Evolutionary conservation across 2,329 filamentous ascomycete species (phyloP).

Genomic region (Colletotrichum limetticola): DNA sequence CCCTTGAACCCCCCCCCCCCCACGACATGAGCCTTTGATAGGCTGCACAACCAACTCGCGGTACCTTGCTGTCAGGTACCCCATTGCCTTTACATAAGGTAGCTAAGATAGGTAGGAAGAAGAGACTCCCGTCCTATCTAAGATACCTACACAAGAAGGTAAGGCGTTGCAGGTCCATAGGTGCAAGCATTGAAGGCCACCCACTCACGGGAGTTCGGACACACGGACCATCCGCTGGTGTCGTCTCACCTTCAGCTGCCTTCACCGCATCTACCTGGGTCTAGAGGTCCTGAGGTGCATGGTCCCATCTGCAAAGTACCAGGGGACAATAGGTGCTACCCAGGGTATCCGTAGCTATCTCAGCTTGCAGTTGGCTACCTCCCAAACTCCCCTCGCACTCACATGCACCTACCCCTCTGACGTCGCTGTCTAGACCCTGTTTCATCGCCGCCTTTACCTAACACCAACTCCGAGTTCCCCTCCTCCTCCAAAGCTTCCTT

Average conservation of each 20-base stretch:
- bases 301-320: not conserved
- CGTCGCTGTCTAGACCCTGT: slow-evolving; percentile 28
- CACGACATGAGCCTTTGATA: not conserved
- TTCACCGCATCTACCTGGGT: slow-evolving; percentile 17
- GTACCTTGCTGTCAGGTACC: too few relatives aligned
- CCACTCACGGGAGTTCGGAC: slow-evolving; percentile 25
- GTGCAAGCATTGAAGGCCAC: not conserved
- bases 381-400: slow-evolving; percentile 8
- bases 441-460: slow-evolving; percentile 17
- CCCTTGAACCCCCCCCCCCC: not conserved
- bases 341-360: not conserved
- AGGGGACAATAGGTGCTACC: too few relatives aligned
- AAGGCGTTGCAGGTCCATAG: not conserved
- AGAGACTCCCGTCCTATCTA: not conserved
- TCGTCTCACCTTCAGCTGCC: slow-evolving; percentile 20
- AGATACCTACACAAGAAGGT: too few relatives aligned
- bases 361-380: slow-evolving; percentile 5
- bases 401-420: slow-evolving; percentile 30
- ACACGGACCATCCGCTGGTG: slow-evolving; percentile 25
- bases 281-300: not conserved
- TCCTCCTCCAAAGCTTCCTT: slow-evolving; percentile 28
- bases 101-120: not conserved
- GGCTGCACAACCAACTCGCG: not conserved
- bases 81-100: too few relatives aligned
- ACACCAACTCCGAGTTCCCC: slow-evolving; percentile 24